Conservation (phyloP, 768 basidiomycete species). For the Suillus ampliporus region DNA sequence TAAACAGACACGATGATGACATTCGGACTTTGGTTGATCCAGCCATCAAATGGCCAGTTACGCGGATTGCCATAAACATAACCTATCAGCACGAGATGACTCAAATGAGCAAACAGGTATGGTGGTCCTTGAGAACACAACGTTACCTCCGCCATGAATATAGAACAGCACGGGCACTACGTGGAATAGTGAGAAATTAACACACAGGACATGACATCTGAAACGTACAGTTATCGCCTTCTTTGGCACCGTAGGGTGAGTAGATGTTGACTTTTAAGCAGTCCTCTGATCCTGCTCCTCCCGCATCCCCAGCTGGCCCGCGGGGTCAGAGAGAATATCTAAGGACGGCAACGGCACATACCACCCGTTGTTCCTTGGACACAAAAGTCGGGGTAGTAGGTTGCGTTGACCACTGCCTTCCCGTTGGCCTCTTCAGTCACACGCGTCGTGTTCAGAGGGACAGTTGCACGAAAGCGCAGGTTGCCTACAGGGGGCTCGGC, state of each 20-base stretch:
- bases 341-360: conserved; percentile 23
- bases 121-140: background rate
- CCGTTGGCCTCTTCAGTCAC: conserved; percentile 43
- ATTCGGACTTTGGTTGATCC: conserved; percentile 66
- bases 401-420: conserved; percentile 51
- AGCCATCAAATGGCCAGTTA: conserved; percentile 70
- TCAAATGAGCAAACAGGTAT: background rate
- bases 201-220: background rate
- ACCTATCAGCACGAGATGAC: conserved; percentile 38
- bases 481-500: conserved; percentile 50
- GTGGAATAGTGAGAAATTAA: background rate
- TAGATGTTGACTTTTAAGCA: conserved; percentile 74
- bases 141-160: conserved; percentile 45
- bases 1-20: conserved; percentile 70
- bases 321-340: background rate
- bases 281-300: conserved; percentile 70
- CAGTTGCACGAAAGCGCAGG: conserved; percentile 51
- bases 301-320: conserved; percentile 53
- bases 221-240: conserved; percentile 51
- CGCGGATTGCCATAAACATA: conserved; percentile 64
- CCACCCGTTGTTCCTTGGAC: conserved; percentile 61
- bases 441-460: conserved; percentile 55
- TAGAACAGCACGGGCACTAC: conserved; percentile 46
- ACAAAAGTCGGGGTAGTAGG: conserved; percentile 60
- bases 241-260: conserved; percentile 52